Evolutionary conservation across 306 rosid species (phyloP), one percentile per base, ranked within the genome.

Genomic region (Sicyos edulis): DNA sequence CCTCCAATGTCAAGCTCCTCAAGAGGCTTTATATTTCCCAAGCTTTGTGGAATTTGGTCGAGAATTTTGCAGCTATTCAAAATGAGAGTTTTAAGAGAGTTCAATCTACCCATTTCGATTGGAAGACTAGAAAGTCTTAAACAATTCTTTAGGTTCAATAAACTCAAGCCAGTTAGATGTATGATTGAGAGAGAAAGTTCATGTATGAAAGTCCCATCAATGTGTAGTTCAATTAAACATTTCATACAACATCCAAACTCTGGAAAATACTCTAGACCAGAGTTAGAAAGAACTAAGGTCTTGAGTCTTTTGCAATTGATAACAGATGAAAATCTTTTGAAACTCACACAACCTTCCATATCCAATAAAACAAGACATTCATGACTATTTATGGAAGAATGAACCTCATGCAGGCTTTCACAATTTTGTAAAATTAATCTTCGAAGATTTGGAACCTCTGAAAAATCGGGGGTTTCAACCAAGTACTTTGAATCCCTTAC

Each of bases 31-130:
- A 63, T 2, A 9, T 34, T 7, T 49, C 11, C 8, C 24, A 63
- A 34, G 1, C 15, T 16, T 32, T 2, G 6, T 15, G 83, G 74
- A 19, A 79, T 66, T 12, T 62, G 13, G 1, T 54, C 8, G 19
- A 76, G 14, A 7, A 8, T 8, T 9, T 54, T 55, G 52, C 80
- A 76, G 20, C 83, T 80, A 7, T 66, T 55, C 1, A 80, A 17
- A 12, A 3, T 52, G 44, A 80, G 78, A 50, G 50, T 20, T 51
- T 19, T 37, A 37, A 80, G 72, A 22, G 72, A 66, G 11, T 40
- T 72, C 75, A 80, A 29, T 2, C 8, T 10, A 29, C 51, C 57
- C 7, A 80, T 72, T 56, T 15, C 21, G 15, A 7, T 59, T 0
- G 78, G 80, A 73, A 80, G 67, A 5, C 8, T 21, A 7, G 37